A percentile compares a stretch with the other conserved stretches of the same genome.
phyloP scores from a whole-genome alignment of 140 eudicot species.

The Stevia rebaudiana region DNA sequence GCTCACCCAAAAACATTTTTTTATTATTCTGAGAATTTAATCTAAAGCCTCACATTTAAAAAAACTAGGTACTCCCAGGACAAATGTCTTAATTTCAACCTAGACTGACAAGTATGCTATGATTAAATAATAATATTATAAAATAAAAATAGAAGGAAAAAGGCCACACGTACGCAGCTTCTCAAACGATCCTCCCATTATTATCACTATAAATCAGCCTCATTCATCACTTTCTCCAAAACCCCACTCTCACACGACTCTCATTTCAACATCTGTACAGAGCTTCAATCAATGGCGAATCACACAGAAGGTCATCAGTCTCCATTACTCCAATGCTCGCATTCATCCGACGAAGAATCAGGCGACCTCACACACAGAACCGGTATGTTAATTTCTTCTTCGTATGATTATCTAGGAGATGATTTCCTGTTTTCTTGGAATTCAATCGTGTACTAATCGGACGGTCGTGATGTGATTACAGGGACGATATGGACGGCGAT shows the following conservation, averaged over 20 bases:
- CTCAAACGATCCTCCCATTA: constrained; percentile 7
- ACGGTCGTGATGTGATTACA: constrained; percentile 10
- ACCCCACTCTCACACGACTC: constrained; percentile 25
- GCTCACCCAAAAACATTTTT: too few species aligned
- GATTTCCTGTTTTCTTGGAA: constrained; percentile 10
- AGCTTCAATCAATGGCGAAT: constrained; percentile 20
- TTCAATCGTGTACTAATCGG: not conserved
- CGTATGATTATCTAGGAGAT: too few species aligned
- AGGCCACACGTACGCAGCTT: constrained; percentile 11
- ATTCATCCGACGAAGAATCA: constrained; percentile 27
- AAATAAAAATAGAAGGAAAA: not conserved
- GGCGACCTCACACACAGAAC: constrained; percentile 19
- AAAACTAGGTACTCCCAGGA: too few species aligned
- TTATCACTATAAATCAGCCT: constrained; percentile 15
- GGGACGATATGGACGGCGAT: constrained; percentile 66
- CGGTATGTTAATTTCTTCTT: not conserved
- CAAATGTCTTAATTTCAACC: too few species aligned
- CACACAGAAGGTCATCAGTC: constrained; percentile 8
- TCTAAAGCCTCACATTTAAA: too few species aligned
- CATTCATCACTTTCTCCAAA: constrained; percentile 3
- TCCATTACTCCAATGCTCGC: constrained; percentile 16
- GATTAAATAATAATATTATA: not conserved
- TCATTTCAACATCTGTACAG: not conserved
- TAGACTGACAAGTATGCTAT: too few species aligned
- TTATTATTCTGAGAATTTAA: too few species aligned